Percentiles rank a stretch among this genome's conserved stretches.
Conservation (phyloP, 148 eudicot species). For the Fagopyrum homotropicum region DNA sequence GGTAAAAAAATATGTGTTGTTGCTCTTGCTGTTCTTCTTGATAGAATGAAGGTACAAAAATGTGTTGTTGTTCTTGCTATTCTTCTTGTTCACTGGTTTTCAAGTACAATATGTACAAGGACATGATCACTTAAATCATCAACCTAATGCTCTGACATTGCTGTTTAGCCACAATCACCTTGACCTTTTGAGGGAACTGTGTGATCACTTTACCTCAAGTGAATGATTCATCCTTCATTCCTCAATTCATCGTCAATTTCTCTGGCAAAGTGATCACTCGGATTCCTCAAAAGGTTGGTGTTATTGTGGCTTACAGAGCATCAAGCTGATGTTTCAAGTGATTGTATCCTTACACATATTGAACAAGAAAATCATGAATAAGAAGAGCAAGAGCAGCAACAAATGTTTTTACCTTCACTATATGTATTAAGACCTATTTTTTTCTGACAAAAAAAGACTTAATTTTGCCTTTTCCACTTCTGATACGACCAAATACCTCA, state of each 20-base stretch:
- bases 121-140: too few relatives aligned
- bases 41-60: too few relatives aligned
- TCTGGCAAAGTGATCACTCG: constrained; percentile 4
- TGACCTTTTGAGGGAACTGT: too few relatives aligned
- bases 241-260: too few relatives aligned
- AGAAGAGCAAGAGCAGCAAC: constrained; percentile 1
- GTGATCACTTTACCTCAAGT: neutral
- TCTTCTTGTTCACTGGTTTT: too few relatives aligned
- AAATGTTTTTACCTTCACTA: neutral
- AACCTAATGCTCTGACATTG: too few relatives aligned
- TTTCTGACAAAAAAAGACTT: neutral
- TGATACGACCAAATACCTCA: neutral
- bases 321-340: neutral
- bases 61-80: too few relatives aligned
- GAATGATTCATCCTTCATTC: neutral
- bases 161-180: too few relatives aligned
- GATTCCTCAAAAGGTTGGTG: neutral
- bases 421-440: neutral
- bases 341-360: neutral
- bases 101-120: too few relatives aligned
- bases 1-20: too few relatives aligned
- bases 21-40: too few relatives aligned
- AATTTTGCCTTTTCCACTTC: neutral
- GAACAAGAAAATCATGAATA: neutral
- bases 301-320: neutral